These are phyloP conservation scores for Plasmodium inui DNA, from an alignment of 169 alveolate species.

Conservation along the genomic window DNA sequence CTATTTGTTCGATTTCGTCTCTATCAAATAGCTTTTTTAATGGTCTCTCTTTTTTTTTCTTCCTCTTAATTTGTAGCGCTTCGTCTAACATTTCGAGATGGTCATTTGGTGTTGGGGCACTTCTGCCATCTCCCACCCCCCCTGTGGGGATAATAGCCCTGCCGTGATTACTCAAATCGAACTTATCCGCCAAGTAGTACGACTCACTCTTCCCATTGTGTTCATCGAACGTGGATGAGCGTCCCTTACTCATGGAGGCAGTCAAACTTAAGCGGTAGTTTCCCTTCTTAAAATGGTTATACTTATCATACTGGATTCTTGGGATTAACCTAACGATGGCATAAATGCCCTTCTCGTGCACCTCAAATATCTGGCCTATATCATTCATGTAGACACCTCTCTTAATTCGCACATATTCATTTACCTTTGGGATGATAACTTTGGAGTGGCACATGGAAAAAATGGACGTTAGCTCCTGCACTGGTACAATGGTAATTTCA, in stretches of 20 bases:
- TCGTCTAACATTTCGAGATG: conserved; percentile 29
- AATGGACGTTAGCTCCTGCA: conserved; percentile 87
- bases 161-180: not conserved
- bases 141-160: not conserved
- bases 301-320: conserved; percentile 77
- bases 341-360: conserved; percentile 85
- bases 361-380: conserved; percentile 88
- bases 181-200: conserved; percentile 12
- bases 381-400: conserved; percentile 88
- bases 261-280: not conserved
- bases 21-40: conserved; percentile 85
- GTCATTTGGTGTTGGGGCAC: not conserved
- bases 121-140: not conserved
- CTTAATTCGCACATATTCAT: conserved; percentile 87
- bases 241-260: not conserved
- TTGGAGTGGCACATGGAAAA: conserved; percentile 85
- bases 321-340: conserved; percentile 88
- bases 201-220: conserved; percentile 1
- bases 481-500: conserved; percentile 86
- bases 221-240: conserved; percentile 3
- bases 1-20: conserved; percentile 86
- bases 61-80: conserved; percentile 55
- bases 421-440: conserved; percentile 83
- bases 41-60: conserved; percentile 78
- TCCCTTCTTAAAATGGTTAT: conserved; percentile 6